These are phyloP conservation scores for Inonotus hispidus DNA, from an alignment of 1,284 basidiomycete genomes.

Conservation along the genomic window DNA sequence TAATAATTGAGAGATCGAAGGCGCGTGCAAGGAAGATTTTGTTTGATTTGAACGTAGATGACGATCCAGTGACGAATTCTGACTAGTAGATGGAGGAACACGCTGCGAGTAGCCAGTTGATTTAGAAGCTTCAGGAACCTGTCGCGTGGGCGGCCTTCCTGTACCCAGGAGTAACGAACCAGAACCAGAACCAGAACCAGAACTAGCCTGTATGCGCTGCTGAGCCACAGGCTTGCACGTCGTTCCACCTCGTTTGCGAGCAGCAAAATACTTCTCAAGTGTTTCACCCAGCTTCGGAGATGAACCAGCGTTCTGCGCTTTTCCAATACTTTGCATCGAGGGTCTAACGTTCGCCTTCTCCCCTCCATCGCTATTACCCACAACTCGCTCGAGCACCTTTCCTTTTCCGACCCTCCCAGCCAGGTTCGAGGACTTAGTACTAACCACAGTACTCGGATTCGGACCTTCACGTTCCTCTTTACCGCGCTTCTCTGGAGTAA, in stretches of 20 bases:
- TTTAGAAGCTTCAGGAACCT: background rate
- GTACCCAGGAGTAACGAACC: background rate
- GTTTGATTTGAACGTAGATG: too few relatives aligned
- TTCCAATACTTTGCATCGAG: background rate
- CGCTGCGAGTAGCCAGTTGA: too few relatives aligned
- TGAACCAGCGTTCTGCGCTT: background rate
- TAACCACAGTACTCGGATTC: too few relatives aligned
- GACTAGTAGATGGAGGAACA: too few relatives aligned
- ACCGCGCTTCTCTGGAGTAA: background rate
- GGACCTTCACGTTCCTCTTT: background rate
- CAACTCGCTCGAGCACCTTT: background rate
- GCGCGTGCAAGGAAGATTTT: too few relatives aligned
- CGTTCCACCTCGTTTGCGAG: background rate
- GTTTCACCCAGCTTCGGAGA: background rate
- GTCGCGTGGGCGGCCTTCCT: too few relatives aligned
- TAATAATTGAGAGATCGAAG: too few relatives aligned
- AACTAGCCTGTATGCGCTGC: background rate
- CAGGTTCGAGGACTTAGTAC: too few relatives aligned
- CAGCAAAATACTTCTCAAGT: slow-evolving; percentile 1
- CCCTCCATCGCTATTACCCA: background rate
- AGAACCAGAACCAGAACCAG: background rate
- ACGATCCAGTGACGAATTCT: too few relatives aligned
- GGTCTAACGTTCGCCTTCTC: background rate
- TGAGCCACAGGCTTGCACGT: background rate
- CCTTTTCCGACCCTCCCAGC: background rate